A percentile compares a stretch with the other conserved stretches of the same genome.
These are phyloP conservation scores for Dionaea muscipula DNA, from an alignment of 179 eudicot genomes.

Conservation along the genomic window DNA sequence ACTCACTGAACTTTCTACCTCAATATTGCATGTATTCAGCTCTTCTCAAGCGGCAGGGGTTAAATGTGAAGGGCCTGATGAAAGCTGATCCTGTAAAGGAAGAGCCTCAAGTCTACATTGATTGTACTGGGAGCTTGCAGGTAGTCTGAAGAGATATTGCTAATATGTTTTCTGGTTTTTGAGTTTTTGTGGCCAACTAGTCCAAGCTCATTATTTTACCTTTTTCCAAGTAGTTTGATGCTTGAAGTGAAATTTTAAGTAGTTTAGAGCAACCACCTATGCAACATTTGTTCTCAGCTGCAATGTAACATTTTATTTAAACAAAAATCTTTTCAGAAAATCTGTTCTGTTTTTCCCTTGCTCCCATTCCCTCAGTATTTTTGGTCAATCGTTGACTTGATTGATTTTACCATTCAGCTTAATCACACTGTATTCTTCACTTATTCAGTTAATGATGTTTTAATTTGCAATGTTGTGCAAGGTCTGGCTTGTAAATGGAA, in stretches of 20 bases:
- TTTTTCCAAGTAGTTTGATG: too few relatives aligned
- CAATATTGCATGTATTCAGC: constrained; percentile 34
- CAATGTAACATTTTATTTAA: not conserved
- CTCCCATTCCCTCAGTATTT: too few relatives aligned
- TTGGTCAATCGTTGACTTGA: not conserved
- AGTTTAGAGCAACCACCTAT: too few relatives aligned
- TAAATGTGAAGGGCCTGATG: constrained; percentile 81
- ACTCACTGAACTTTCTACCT: not conserved
- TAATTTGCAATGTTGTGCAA: constrained; percentile 16
- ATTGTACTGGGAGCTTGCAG: constrained; percentile 97
- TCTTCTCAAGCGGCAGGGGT: constrained; percentile 88
- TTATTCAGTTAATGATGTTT: not conserved
- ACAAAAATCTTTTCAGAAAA: too few relatives aligned
- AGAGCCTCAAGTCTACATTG: constrained; percentile 68
- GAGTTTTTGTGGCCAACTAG: too few relatives aligned
- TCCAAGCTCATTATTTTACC: too few relatives aligned
- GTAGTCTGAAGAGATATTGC: constrained; percentile 23
- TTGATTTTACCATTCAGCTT: too few relatives aligned
- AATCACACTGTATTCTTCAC: not conserved
- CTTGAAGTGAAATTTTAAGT: too few relatives aligned
- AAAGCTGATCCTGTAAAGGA: constrained; percentile 77
- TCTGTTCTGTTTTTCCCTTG: too few relatives aligned
- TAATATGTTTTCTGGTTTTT: not conserved
- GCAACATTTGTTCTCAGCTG: too few relatives aligned
- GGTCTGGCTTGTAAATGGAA: constrained; percentile 89